Base-by-base conservation (phyloP, 176 grass and related monocot species). In the Avena eriantha region DNA sequence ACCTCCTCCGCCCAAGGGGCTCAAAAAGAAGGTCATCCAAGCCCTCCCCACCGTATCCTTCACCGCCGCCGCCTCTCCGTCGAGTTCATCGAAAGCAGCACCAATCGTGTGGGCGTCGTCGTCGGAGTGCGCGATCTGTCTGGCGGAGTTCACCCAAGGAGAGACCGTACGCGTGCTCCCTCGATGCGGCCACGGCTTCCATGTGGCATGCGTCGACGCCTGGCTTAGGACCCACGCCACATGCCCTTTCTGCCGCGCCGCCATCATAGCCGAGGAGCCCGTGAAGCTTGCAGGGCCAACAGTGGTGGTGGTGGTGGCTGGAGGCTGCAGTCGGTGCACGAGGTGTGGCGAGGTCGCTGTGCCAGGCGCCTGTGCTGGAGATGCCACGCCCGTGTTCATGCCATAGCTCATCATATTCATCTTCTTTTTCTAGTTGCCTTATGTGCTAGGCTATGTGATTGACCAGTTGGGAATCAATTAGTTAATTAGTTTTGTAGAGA, bases 101-200 rank as follows among this genome's bases (percentile, higher is more conserved):
- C 5, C 36, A 1, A 0, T 18, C 2, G 29, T 10, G 18, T 49
- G 43, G n/a, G 16, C 17, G 0, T 74, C 45, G 7, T 14, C 71
- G 7, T 15, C 13, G 1, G 91, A 93, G 45, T 93, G 91, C 22
- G 76, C 88, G 8, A 88, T 93, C 35, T 93, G 91, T 69, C 56
- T 93, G 0, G 85, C 63, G 0, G 91, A 93, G 22, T 90, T 90
- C 83, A 63, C 63, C 1, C 82, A 81, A 1, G 88, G 91, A 19
- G 91, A 93, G 35, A 3, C 24, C 3, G 34, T 95, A 21, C 86
- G 88, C 48, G 88, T 86, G 67, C 83, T 95, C 80, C 90, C 90
- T 51, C 78, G 65, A 29, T 95, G 93, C 63, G 88, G 85, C 51
- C 93, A 95, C 12, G 43, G 35, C 41, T 95, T 95, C 84, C 93